Percentiles rank a stretch among this genome's conserved stretches.
Conservation (phyloP, 1,139 yeast species). For the Geotrichum aggregatum region DNA sequence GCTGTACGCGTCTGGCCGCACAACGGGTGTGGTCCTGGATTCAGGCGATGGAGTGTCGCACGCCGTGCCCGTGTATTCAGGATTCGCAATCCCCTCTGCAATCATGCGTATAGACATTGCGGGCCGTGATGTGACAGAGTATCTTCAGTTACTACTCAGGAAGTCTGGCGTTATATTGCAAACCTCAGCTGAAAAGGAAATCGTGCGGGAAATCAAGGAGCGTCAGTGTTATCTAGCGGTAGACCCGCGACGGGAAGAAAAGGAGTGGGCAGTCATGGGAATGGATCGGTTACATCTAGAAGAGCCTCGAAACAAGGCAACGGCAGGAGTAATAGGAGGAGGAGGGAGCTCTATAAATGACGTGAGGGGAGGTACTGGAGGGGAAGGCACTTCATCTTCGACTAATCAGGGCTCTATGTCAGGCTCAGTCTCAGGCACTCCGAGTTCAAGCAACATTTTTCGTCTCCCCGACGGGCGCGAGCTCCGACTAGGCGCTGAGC, state of each 20-base stretch:
- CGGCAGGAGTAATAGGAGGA: conserved; percentile 5
- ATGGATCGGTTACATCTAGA: conserved; percentile 17
- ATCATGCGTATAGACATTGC: conserved; percentile 76
- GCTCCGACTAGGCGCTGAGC: conserved; percentile 57
- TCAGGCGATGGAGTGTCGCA: conserved; percentile 91
- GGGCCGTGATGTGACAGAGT: conserved; percentile 80
- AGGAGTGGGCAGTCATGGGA: conserved; percentile 42
- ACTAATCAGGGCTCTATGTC: conserved; percentile 12
- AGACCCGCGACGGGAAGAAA: conserved; percentile 55
- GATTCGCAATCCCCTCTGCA: conserved; percentile 72
- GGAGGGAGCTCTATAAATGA: background rate
- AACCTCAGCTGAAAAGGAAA: conserved; percentile 76
- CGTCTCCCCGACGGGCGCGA: conserved; percentile 79
- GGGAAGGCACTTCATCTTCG: conserved; percentile 9
- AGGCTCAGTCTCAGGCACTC: conserved; percentile 14
- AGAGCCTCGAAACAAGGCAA: background rate
- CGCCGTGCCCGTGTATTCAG: conserved; percentile 85
- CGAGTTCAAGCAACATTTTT: conserved; percentile 41
- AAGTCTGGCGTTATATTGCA: conserved; percentile 58
- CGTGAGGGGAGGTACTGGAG: background rate
- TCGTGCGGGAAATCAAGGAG: conserved; percentile 75
- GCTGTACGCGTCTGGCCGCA: conserved; percentile 81
- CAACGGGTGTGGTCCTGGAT: conserved; percentile 86
- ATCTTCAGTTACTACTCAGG: conserved; percentile 64
- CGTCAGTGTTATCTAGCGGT: conserved; percentile 63